Evolutionary conservation across 106 monocot genomes (phyloP).

Genomic region (Acanthochlamys bracteata): DNA sequence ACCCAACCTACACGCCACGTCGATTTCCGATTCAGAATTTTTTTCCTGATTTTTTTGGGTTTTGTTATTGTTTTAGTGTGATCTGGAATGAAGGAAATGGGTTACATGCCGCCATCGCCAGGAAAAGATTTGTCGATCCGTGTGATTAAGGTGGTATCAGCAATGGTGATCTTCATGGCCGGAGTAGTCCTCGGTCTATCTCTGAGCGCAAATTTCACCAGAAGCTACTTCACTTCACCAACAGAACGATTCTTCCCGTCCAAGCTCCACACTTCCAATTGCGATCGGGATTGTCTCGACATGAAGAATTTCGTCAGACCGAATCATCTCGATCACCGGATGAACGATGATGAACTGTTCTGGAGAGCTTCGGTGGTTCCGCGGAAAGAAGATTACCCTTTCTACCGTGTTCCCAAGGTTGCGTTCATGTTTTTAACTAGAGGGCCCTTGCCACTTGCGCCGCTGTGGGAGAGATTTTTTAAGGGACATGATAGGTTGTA

Average conservation of each 20-base stretch:
- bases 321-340: not conserved
- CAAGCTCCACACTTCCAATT: conserved; percentile 10
- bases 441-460: conserved; percentile 6
- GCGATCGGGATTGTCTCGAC: conserved; percentile 3
- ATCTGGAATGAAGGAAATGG: not conserved
- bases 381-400: conserved; percentile 1
- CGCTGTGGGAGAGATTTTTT: conserved; percentile 15
- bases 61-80: too few relatives aligned
- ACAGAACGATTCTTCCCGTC: conserved; percentile 45
- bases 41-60: too few relatives aligned
- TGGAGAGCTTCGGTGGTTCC: conserved; percentile 10
- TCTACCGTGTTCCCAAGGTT: conserved; percentile 8
- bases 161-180: conserved; percentile 50
- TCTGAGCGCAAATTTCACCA: conserved; percentile 38
- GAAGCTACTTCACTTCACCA: conserved; percentile 32
- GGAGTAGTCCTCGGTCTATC: conserved; percentile 49
- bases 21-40: too few relatives aligned
- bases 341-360: conserved; percentile 11
- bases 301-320: conserved; percentile 5
- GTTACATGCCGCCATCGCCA: conserved; percentile 4
- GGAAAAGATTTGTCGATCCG: conserved; percentile 30
- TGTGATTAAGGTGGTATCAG: conserved; percentile 26
- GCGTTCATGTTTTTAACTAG: conserved; percentile 13
- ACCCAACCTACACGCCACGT: too few relatives aligned
- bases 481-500: conserved; percentile 11